phyloP scores from a whole-genome alignment of 306 rosid species.

The Cucumis cinereus region DNA sequence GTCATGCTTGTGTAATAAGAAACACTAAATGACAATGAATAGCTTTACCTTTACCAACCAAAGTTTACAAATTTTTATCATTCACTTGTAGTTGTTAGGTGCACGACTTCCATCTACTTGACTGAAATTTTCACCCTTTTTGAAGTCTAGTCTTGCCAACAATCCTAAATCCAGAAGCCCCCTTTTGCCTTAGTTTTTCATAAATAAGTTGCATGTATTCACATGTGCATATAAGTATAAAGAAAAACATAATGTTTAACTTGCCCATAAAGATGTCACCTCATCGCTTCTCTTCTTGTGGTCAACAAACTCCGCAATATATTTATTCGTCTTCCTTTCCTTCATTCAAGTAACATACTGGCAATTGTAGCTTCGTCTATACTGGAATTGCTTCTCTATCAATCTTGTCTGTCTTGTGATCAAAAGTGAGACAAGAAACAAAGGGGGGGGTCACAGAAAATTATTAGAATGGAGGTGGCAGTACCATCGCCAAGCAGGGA shows the following conservation, averaged over 20 bases:
- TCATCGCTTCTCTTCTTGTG: neutral
- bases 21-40: neutral
- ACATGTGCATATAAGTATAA: neutral
- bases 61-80: neutral
- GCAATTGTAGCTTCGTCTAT: neutral
- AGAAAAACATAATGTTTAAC: neutral
- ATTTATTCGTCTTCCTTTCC: neutral
- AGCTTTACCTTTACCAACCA: slow-evolving; percentile 1
- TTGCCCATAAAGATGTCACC: neutral
- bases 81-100: neutral
- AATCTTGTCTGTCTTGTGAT: neutral
- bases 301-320: slow-evolving; percentile 1
- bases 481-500: slow-evolving; percentile 31
- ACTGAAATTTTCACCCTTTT: neutral
- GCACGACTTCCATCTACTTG: neutral
- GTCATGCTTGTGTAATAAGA: neutral
- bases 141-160: neutral
- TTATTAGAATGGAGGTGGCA: slow-evolving; percentile 34
- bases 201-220: neutral
- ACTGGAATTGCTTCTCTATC: slow-evolving; percentile 1
- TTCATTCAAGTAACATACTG: neutral
- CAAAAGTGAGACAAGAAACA: neutral
- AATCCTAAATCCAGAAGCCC: slow-evolving; percentile 5
- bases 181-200: neutral
- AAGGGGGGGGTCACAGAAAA: neutral